These are phyloP conservation scores for Dryas drummondii DNA, from an alignment of 306 rosid species.

Conservation along the genomic window DNA sequence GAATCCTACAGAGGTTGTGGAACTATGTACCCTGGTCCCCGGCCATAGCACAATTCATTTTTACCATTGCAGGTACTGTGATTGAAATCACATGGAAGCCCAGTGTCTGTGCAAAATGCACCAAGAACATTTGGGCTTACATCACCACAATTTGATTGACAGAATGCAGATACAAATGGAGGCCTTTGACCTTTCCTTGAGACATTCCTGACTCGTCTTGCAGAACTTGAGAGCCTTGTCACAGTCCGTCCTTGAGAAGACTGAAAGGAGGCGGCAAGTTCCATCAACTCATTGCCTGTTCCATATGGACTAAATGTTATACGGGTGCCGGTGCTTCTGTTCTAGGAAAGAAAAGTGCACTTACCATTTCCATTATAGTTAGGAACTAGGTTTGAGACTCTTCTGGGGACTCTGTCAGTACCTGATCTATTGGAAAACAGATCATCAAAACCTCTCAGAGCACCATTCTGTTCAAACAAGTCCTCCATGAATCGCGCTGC, in stretches of 20 bases:
- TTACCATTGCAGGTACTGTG: slow-evolving; percentile 29
- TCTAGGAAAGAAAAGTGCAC: slow-evolving; percentile 4
- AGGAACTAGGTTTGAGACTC: slow-evolving; percentile 48
- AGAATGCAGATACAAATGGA: slow-evolving; percentile 30
- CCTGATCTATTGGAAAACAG: slow-evolving; percentile 25
- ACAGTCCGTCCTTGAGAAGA: slow-evolving; percentile 18
- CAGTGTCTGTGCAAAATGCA: slow-evolving; percentile 29
- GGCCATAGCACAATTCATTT: slow-evolving; percentile 31
- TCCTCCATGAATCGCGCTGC: slow-evolving; percentile 79
- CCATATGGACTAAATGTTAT: not conserved
- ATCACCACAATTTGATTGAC: slow-evolving; percentile 32
- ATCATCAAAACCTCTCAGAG: slow-evolving; percentile 5
- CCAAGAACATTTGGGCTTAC: slow-evolving; percentile 33
- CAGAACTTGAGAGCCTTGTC: slow-evolving; percentile 13
- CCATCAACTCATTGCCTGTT: slow-evolving; percentile 21
- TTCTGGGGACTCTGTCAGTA: slow-evolving; percentile 32
- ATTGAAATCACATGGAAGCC: slow-evolving; percentile 27
- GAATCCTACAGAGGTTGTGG: not conserved
- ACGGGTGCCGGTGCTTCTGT: not conserved
- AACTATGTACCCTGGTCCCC: slow-evolving; percentile 28
- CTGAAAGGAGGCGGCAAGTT: slow-evolving; percentile 24
- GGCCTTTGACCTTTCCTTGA: slow-evolving; percentile 1
- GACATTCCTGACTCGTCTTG: slow-evolving; percentile 17
- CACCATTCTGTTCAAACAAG: slow-evolving; percentile 49
- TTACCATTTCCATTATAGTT: slow-evolving; percentile 39